A percentile compares a stretch with the other conserved stretches of the same genome.
Conservation (phyloP, 1,284 basidiomycete genomes). For the Cystobasidium pallidum region DNA sequence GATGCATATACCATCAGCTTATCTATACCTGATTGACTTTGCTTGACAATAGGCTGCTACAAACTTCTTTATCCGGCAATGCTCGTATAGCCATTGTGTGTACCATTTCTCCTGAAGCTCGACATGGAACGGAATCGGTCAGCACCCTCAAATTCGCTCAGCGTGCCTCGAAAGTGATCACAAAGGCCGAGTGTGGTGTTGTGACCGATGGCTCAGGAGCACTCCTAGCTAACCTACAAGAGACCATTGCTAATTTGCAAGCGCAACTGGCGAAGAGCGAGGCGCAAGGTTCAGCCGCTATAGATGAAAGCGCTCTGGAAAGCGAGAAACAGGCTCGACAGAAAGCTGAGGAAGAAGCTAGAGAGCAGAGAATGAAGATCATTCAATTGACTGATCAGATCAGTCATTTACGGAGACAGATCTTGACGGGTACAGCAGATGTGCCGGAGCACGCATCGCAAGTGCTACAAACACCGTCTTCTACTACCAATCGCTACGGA, state of each 20-base stretch:
- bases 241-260: constrained; percentile 58
- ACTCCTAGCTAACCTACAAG: constrained; percentile 58
- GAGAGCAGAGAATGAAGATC: constrained; percentile 9
- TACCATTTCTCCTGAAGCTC: constrained; percentile 60
- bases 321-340: constrained; percentile 14
- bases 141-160: constrained; percentile 64
- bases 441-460: background rate
- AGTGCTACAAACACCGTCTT: background rate
- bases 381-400: constrained; percentile 40
- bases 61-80: constrained; percentile 63
- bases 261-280: constrained; percentile 52
- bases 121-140: constrained; percentile 62
- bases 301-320: constrained; percentile 2
- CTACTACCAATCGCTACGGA: constrained; percentile 21
- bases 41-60: constrained; percentile 58
- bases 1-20: background rate
- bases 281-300: background rate
- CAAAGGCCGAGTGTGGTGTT: constrained; percentile 62
- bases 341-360: constrained; percentile 33
- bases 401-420: constrained; percentile 20
- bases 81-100: constrained; percentile 64
- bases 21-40: background rate
- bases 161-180: constrained; percentile 63
- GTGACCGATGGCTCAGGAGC: constrained; percentile 54
- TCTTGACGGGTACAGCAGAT: constrained; percentile 21